Evolutionary conservation across 1,139 yeast genomes (phyloP), one percentile per base, ranked within the genome.

Genomic region (Saccharomyces uvarum): DNA sequence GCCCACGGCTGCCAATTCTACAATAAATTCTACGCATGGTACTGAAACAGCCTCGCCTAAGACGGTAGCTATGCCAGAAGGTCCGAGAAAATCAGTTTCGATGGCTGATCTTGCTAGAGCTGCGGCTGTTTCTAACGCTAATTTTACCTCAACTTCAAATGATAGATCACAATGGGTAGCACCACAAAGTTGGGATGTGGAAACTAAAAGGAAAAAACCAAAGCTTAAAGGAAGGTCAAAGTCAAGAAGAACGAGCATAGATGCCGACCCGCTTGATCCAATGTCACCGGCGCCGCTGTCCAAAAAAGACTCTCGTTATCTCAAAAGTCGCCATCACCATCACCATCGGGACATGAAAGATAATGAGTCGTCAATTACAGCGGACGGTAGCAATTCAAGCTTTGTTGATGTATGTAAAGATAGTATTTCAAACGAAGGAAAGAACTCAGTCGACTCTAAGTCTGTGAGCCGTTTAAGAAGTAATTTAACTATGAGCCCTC

Each of bases 181-280:
- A 0, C 93, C 93, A 0, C 91, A 86, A 64, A 81, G 86, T 65
- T 86, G 93, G 93, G 91, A 84, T 60, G 88, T 85, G 7, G 83
- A 81, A 59, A 72, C 73, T 3, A 77, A 65, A 13, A 49, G 53
- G 9, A 58, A 57, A 29, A 56, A 51, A 38, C 54, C 53, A 50
- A 59, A 51, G 29, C 29, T 47, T 8, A 54, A 58, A 32, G 59
- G 57, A 31, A 52, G 55, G 56, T 4, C 58, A 28, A 53, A 55
- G 44, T 31, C 58, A 31, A 52, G 56, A 49, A 27, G 55, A 49
- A 21, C 54, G 48, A 38, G 11, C 56, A 54, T 28, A 52, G 52
- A 27, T 24, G 48, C 54, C 11, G 44, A 38, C 5, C 3, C n/a
- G 4, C 44, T 38, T 38, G 44, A 38, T 11, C 44, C 44, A 2